Conservation (phyloP, 768 basidiomycete species). For the Russula dissimulans region DNA sequence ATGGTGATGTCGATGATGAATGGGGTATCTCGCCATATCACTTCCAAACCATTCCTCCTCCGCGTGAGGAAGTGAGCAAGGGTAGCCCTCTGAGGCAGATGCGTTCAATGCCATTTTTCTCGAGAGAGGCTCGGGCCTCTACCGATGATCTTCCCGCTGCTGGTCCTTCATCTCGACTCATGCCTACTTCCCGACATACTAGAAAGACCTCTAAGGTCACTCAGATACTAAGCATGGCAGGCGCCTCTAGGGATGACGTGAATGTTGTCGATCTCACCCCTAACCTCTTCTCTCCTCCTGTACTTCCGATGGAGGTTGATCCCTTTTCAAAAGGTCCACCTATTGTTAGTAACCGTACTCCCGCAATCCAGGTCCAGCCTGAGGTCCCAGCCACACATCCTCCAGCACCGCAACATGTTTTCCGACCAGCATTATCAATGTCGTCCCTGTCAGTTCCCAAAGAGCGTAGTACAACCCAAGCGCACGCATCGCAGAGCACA, state of each 20-base stretch:
- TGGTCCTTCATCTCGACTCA: not conserved
- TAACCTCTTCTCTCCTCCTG: conserved; percentile 1
- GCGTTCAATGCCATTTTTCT: conserved; percentile 9
- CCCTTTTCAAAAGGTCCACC: not conserved
- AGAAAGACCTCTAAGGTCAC: conserved; percentile 8
- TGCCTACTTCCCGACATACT: not conserved
- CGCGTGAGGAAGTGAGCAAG: not conserved
- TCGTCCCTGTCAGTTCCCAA: not conserved
- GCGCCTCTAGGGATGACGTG: not conserved
- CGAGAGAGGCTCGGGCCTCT: not conserved
- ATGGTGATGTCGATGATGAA: not conserved
- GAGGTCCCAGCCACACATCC: not conserved
- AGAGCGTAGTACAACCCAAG: not conserved
- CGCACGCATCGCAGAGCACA: not conserved
- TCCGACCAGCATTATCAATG: not conserved
- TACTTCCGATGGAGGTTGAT: conserved; percentile 9
- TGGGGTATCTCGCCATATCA: conserved; percentile 1
- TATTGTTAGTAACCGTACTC: not conserved
- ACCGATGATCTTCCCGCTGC: not conserved
- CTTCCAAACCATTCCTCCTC: not conserved
- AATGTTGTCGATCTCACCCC: not conserved
- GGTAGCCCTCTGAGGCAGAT: not conserved
- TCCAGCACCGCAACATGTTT: not conserved
- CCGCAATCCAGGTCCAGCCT: not conserved
- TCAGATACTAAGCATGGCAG: not conserved